These are phyloP conservation scores for Heliamphora pulchella DNA, from an alignment of 179 eudicot species.

Conservation along the genomic window DNA sequence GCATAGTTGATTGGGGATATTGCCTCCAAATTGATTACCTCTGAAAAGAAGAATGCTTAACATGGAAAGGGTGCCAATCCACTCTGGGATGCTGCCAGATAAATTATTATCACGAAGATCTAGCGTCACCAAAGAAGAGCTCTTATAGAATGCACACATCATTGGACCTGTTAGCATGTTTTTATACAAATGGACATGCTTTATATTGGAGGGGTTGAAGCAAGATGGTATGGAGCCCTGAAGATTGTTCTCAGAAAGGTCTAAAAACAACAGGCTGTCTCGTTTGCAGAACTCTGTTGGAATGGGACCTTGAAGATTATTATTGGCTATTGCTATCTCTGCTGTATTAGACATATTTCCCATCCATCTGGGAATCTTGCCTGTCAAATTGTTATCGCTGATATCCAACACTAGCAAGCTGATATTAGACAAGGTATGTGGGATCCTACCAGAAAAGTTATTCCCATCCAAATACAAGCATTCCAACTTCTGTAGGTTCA, in stretches of 20 bases:
- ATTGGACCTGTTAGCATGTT: background rate
- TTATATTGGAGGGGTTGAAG: background rate
- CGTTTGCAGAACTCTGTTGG: slow-evolving; percentile 10
- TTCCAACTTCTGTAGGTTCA: background rate
- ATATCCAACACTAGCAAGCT: background rate
- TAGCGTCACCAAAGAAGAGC: slow-evolving; percentile 14
- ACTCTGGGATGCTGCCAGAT: slow-evolving; percentile 17
- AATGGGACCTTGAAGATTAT: slow-evolving; percentile 15
- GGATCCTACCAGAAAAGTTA: slow-evolving; percentile 1
- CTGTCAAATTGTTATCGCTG: slow-evolving; percentile 13
- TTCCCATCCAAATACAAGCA: slow-evolving; percentile 8
- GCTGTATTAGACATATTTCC: background rate
- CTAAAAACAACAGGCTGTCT: background rate
- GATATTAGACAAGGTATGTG: background rate
- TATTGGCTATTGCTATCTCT: background rate
- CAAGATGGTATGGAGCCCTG: slow-evolving; percentile 9
- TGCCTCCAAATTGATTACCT: slow-evolving; percentile 16
- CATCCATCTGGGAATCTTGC: slow-evolving; percentile 10
- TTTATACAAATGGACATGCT: background rate
- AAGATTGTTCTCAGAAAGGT: slow-evolving; percentile 10
- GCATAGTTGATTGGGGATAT: slow-evolving; percentile 22
- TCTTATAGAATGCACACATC: background rate
- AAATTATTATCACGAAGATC: slow-evolving; percentile 22
- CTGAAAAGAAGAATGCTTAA: slow-evolving; percentile 15
- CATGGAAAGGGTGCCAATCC: slow-evolving; percentile 14